These are phyloP conservation scores for Alternaria ethzedia DNA, from an alignment of 2,329 filamentous ascomycete species.

Conservation along the genomic window DNA sequence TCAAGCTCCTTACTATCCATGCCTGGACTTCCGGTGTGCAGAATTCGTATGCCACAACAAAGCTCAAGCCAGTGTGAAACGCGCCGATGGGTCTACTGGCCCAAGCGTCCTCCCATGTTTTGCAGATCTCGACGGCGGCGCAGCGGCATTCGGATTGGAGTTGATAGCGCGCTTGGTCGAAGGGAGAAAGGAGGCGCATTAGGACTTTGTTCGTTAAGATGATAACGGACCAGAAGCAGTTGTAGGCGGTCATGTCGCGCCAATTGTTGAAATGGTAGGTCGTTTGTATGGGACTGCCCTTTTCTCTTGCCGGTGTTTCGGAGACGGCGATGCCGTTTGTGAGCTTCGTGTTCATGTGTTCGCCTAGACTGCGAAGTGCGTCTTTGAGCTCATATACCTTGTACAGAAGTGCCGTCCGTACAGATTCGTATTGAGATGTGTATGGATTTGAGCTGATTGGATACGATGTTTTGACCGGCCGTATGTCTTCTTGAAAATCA, in stretches of 20 bases:
- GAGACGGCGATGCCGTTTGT: slow-evolving; percentile 27
- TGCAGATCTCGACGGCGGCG: slow-evolving; percentile 40
- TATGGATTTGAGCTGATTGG: not conserved
- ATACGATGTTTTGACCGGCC: slow-evolving; percentile 10
- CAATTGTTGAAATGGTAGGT: slow-evolving; percentile 39
- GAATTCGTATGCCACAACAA: slow-evolving; percentile 43
- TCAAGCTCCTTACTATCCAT: slow-evolving; percentile 38
- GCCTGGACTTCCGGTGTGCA: slow-evolving; percentile 29
- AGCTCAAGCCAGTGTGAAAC: slow-evolving; percentile 40
- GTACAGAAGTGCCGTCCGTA: slow-evolving; percentile 23
- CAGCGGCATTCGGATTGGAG: slow-evolving; percentile 37
- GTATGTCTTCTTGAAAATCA: slow-evolving; percentile 20
- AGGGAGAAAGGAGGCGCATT: slow-evolving; percentile 35
- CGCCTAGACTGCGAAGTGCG: slow-evolving; percentile 25
- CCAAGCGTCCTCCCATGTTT: slow-evolving; percentile 46
- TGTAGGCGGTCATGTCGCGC: slow-evolving; percentile 41
- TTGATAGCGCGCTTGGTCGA: slow-evolving; percentile 23
- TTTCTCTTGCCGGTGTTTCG: slow-evolving; percentile 27
- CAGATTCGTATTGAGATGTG: slow-evolving; percentile 5
- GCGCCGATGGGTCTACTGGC: slow-evolving; percentile 40
- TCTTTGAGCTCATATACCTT: slow-evolving; percentile 34
- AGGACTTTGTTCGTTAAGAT: slow-evolving; percentile 41
- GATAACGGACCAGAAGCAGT: slow-evolving; percentile 40
- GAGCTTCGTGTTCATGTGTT: slow-evolving; percentile 30
- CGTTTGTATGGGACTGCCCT: slow-evolving; percentile 26